A percentile compares a stretch with the other conserved stretches of the same genome.
These are phyloP conservation scores for Parafenestella ontariensis DNA, from an alignment of 2,329 filamentous ascomycete genomes.

Conservation along the genomic window DNA sequence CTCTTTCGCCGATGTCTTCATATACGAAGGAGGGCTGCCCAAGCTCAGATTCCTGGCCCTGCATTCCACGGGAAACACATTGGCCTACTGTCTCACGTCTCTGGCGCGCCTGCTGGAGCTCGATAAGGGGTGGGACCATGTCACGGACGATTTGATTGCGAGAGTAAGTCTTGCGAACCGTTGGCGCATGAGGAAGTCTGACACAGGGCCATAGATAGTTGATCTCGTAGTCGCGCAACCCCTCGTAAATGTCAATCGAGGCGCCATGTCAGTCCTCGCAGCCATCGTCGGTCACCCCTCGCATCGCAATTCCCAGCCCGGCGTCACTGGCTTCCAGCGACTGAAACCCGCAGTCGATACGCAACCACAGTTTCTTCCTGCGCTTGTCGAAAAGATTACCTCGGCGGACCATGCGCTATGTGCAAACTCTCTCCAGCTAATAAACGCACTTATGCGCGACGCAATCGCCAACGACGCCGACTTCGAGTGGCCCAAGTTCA, in stretches of 20 bases:
- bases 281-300: conserved; percentile 89
- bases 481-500: conserved; percentile 93
- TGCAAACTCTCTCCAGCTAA: conserved; percentile 91
- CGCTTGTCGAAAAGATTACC: conserved; percentile 88
- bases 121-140: conserved; percentile 96
- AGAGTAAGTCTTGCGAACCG: conserved; percentile 57
- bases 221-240: conserved; percentile 94
- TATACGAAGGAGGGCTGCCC: conserved; percentile 82
- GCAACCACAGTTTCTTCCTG: conserved; percentile 92
- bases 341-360: conserved; percentile 90
- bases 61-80: conserved; percentile 85
- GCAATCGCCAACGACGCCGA: conserved; percentile 78
- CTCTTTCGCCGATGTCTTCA: conserved; percentile 95
- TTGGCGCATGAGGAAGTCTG: conserved; percentile 6
- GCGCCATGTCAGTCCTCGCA: conserved; percentile 95
- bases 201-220: conserved; percentile 66
- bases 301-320: conserved; percentile 60
- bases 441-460: conserved; percentile 94
- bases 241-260: conserved; percentile 94
- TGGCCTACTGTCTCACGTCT: conserved; percentile 93
- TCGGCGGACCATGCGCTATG: conserved; percentile 95
- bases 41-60: conserved; percentile 84
- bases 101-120: conserved; percentile 88
- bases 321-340: conserved; percentile 84
- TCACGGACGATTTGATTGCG: conserved; percentile 74